These are phyloP conservation scores for Cryptococcus depauperatus DNA, from an alignment of 1,284 basidiomycete species.

Conservation along the genomic window DNA sequence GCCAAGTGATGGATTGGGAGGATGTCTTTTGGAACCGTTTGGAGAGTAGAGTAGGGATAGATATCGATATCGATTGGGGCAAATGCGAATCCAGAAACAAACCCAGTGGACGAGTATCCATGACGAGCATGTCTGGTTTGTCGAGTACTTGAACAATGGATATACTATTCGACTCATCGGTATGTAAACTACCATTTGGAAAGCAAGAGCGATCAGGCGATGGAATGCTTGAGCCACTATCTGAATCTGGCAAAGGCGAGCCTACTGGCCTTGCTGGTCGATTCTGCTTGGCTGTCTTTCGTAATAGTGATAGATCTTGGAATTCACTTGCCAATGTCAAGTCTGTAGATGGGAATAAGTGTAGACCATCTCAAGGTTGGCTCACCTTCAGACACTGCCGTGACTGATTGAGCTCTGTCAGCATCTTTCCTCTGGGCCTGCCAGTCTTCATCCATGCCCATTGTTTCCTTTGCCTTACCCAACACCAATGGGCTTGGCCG, in stretches of 20 bases:
- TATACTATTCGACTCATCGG: conserved; percentile 13
- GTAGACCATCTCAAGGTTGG: not conserved
- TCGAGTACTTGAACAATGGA: conserved; percentile 4
- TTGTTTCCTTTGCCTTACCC: conserved; percentile 8
- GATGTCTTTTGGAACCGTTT: conserved; percentile 66
- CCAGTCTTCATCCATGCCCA: conserved; percentile 19
- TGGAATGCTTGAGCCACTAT: conserved; percentile 14
- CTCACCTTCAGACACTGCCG: conserved; percentile 14
- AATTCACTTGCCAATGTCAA: conserved; percentile 26
- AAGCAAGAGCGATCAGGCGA: conserved; percentile 9
- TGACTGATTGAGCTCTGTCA: conserved; percentile 4
- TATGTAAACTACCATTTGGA: conserved; percentile 4
- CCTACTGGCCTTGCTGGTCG: conserved; percentile 28
- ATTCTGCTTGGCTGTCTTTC: conserved; percentile 29
- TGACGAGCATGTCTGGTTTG: conserved; percentile 48
- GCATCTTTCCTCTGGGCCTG: conserved; percentile 10
- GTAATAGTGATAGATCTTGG: conserved; percentile 27
- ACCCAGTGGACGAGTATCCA: conserved; percentile 67
- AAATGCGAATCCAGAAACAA: conserved; percentile 59
- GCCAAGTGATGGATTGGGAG: conserved; percentile 47
- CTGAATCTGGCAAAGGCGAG: conserved; percentile 17
- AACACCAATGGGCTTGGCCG: conserved; percentile 18
- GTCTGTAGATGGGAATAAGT: conserved; percentile 2
- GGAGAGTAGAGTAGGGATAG: conserved; percentile 74
- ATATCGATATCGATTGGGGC: conserved; percentile 63